These are phyloP conservation scores for Ligustrum vulgare DNA, from an alignment of 257 asterid species.

Conservation along the genomic window DNA sequence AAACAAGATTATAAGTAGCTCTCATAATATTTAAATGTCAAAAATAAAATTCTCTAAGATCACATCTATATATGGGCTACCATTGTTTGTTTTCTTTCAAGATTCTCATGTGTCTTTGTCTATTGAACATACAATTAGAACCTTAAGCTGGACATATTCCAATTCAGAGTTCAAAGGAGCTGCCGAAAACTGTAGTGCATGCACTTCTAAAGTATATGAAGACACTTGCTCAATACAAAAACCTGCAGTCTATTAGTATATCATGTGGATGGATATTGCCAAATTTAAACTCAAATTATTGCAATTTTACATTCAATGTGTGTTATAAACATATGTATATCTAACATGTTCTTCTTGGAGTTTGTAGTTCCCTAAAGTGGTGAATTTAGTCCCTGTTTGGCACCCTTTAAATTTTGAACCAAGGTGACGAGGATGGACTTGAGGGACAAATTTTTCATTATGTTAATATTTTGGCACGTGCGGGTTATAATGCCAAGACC, in stretches of 20 bases:
- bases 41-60: background rate
- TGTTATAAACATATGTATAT: background rate
- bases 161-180: background rate
- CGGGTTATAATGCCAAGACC: no score
- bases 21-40: background rate
- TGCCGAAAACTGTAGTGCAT: background rate
- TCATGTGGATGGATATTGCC: slow-evolving; percentile 6
- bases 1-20: background rate
- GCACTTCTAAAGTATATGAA: background rate
- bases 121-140: background rate
- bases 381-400: no score
- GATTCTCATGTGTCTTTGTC: background rate
- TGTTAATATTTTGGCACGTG: no score
- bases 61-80: background rate
- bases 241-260: slow-evolving; percentile 20
- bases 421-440: background rate
- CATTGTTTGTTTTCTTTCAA: background rate
- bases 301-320: background rate
- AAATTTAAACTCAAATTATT: no score
- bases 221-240: slow-evolving; percentile 2
- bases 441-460: no score
- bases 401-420: no score
- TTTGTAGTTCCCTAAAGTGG: no score
- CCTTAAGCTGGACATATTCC: background rate
- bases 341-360: background rate